phyloP scores from a whole-genome alignment of 2,329 filamentous ascomycete genomes.

The Xylariaceae sp. region DNA sequence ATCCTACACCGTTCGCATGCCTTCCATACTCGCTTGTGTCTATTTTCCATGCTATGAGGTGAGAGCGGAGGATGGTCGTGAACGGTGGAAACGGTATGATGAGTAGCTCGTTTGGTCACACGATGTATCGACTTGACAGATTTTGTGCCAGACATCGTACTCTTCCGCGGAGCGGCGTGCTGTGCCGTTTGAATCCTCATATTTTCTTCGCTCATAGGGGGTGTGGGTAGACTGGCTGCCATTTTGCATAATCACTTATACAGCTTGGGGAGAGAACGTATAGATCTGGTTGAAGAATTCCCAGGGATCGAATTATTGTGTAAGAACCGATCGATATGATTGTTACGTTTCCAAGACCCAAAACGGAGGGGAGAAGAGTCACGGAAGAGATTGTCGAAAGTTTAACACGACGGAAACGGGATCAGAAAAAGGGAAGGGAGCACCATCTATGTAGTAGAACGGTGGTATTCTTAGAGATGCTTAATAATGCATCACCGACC shows the following conservation, averaged over 20 bases:
- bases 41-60: conserved; percentile 42
- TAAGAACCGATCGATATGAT: no score
- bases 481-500: conserved; percentile 31
- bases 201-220: conserved; percentile 40
- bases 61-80: conserved; percentile 37
- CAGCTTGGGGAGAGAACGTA: not conserved
- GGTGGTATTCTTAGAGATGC: conserved; percentile 25
- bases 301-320: no score
- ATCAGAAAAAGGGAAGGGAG: conserved; percentile 15
- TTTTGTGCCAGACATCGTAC: conserved; percentile 38
- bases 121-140: conserved; percentile 46
- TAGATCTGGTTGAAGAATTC: no score
- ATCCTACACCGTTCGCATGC: conserved; percentile 61
- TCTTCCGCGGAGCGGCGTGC: conserved; percentile 23
- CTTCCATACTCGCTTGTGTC: conserved; percentile 62
- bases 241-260: conserved; percentile 36
- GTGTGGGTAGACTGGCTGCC: conserved; percentile 48
- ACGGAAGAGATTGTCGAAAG: conserved; percentile 1
- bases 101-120: conserved; percentile 44
- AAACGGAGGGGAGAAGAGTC: not conserved
- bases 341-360: not conserved
- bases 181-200: conserved; percentile 23
- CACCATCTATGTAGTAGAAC: not conserved
- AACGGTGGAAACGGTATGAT: conserved; percentile 33
- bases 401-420: not conserved